Conservation (phyloP, 768 basidiomycete genomes). For the Tubosaeta brunneosetosa region DNA sequence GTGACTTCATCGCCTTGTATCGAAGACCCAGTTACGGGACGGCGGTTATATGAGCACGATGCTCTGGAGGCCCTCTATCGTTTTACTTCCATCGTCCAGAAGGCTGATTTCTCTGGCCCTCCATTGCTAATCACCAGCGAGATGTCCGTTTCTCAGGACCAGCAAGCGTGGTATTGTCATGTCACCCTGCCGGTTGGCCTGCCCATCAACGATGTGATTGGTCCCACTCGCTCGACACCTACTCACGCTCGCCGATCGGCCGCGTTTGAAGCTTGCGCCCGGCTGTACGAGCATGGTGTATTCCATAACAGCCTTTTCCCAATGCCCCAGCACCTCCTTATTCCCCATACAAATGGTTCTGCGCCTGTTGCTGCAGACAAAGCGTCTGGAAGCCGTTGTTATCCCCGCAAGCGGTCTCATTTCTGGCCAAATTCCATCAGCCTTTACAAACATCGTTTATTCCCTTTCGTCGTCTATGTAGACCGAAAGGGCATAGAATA, state of each 20-base stretch:
- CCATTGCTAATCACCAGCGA: slow-evolving; percentile 25
- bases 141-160: slow-evolving; percentile 15
- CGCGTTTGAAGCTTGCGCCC: slow-evolving; percentile 52
- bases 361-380: slow-evolving; percentile 22
- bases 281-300: slow-evolving; percentile 45
- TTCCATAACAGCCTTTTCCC: slow-evolving; percentile 49
- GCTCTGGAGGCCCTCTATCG: slow-evolving; percentile 55
- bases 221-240: slow-evolving; percentile 42
- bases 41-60: slow-evolving; percentile 54
- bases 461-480: slow-evolving; percentile 40
- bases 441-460: slow-evolving; percentile 15
- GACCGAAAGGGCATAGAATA: slow-evolving; percentile 33
- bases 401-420: slow-evolving; percentile 53
- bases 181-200: slow-evolving; percentile 45
- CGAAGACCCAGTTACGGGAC: slow-evolving; percentile 58
- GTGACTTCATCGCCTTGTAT: slow-evolving; percentile 36
- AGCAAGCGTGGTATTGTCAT: slow-evolving; percentile 40
- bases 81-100: slow-evolving; percentile 33
- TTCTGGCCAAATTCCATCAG: slow-evolving; percentile 57
- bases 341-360: background rate
- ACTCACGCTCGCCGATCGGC: slow-evolving; percentile 55
- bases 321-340: slow-evolving; percentile 1
- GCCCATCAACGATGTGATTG: slow-evolving; percentile 38
- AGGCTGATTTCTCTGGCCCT: background rate
- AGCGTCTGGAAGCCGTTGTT: slow-evolving; percentile 44